Base-by-base conservation (phyloP, 2,329 filamentous ascomycete genomes). In the Aspergillus sergii region DNA sequence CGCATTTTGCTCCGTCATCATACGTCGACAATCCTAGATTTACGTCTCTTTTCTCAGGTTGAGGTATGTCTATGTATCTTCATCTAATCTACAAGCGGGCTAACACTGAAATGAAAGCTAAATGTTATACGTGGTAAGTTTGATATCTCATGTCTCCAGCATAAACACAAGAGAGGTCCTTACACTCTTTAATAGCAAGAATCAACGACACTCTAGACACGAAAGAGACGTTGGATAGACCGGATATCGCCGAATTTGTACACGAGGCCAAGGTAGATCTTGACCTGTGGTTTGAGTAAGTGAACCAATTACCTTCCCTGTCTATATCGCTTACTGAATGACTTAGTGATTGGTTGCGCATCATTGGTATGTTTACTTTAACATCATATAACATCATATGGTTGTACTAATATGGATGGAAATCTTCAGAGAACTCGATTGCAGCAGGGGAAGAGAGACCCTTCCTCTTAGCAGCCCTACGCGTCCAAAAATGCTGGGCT, bases 401-500 rank as follows among this genome's bases (percentile, higher is more conserved):
- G 2, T 30, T 32, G 21, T 26, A 48, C 32, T 36, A 28, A 53
- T 36, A 4, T 11, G 4, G 5, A 8, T n/a, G 28, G 28, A 21
- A 30, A 51, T 6, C 45, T 6, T 60, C 69, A 74, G 73, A 68
- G 65, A 71, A 58, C 64, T 79, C 67, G 61, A 69, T 60, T 14
- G 46, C 72, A 1, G 66, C 71, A 19, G 66, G 69, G 46, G 58
- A 72, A 28, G 79, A 81, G 48, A 73, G 71, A 36, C 75, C 77
- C 1, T 79, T 76, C 58, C 71, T 83, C 0, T 64, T 80, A 0
- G 72, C 82, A 5, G 85, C 85, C 23, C 72, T 86, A 1, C 77
- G 78, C 2, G 81, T 86, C 0, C 84, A 86, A 66, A 80, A 80
- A 62, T 83, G 83, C 65, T 87, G 84, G 84, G 81, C 83, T 1